Evolutionary conservation across 73 alveolate species (phyloP).

Genomic region (Paramecium pentaurelia): DNA sequence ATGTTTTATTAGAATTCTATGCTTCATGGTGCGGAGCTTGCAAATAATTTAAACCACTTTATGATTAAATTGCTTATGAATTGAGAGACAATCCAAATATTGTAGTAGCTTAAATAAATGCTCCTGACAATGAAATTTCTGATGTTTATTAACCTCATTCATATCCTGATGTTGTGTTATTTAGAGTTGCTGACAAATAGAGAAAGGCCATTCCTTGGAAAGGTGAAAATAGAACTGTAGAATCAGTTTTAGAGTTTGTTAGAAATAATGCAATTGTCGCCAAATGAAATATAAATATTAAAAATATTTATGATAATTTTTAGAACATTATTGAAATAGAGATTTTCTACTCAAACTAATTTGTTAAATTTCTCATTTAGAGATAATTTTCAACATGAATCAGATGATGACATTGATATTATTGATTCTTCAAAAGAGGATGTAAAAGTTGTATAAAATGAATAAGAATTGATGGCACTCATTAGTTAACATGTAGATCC

Average conservation of each 20-base stretch:
- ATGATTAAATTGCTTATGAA: constrained; percentile 27
- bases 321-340: background rate
- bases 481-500: background rate
- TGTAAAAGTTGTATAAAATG: background rate
- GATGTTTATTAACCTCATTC: background rate
- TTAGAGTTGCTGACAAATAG: background rate
- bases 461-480: background rate
- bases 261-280: background rate
- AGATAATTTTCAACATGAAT: background rate
- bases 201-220: background rate
- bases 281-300: background rate
- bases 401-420: background rate
- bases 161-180: constrained; percentile 21
- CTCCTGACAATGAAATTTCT: constrained; percentile 30
- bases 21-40: constrained; percentile 41
- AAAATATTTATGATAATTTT: background rate
- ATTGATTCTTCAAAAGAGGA: background rate
- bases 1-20: constrained; percentile 30
- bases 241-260: constrained; percentile 12
- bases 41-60: background rate
- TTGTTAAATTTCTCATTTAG: background rate
- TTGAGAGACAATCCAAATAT: constrained; percentile 23
- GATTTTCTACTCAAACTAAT: background rate
- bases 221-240: background rate
- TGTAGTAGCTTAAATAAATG: constrained; percentile 14